Evolutionary conservation across 176 grass and related monocot species (phyloP).

Genomic region (Oryza glaberrima): DNA sequence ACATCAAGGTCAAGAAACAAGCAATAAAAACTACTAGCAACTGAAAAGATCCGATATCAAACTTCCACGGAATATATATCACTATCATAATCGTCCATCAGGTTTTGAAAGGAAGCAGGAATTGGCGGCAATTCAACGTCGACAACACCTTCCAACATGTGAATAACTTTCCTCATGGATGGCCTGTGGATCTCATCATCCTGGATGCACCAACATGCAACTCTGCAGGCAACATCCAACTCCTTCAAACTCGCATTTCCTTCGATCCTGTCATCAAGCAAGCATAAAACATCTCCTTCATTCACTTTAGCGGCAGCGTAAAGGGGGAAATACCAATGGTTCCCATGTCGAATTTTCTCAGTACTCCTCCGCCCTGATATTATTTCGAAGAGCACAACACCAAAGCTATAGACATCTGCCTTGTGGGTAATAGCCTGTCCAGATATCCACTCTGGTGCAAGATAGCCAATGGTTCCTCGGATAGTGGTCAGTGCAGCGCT

Average conservation of each 20-base stretch:
- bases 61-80: neutral
- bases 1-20: neutral
- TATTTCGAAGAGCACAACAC: constrained; percentile 51
- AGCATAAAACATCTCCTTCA: constrained; percentile 40
- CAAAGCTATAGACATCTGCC: constrained; percentile 54
- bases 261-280: constrained; percentile 33
- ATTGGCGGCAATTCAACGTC: constrained; percentile 29
- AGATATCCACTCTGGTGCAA: constrained; percentile 51
- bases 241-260: constrained; percentile 30
- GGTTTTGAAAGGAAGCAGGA: constrained; percentile 25
- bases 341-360: neutral
- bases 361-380: constrained; percentile 46
- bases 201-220: constrained; percentile 56
- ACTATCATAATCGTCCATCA: constrained; percentile 27
- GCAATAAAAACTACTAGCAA: neutral
- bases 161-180: constrained; percentile 49
- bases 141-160: constrained; percentile 26
- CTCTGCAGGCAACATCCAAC: constrained; percentile 29
- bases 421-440: constrained; percentile 45
- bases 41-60: neutral
- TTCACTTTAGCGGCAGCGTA: constrained; percentile 26
- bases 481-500: constrained; percentile 41
- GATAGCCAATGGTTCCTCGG: constrained; percentile 54
- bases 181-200: constrained; percentile 38
- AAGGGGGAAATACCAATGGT: constrained; percentile 29